phyloP scores from a whole-genome alignment of 371 early-diverging fungal genomes.

The Coemansia sp. region DNA sequence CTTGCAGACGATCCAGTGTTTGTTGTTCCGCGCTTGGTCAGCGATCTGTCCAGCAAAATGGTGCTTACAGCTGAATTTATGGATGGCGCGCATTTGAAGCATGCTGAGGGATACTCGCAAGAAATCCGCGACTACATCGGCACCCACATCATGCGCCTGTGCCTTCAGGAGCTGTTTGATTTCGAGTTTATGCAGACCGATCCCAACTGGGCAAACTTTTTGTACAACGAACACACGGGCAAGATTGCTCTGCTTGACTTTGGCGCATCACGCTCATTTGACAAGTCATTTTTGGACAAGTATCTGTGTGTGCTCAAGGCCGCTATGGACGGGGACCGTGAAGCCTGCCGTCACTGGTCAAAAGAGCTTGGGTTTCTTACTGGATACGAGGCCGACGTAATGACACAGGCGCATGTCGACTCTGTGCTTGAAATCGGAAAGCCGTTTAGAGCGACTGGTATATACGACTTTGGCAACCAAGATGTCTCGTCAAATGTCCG shows the following conservation, averaged over 20 bases:
- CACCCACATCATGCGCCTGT: conserved; percentile 68
- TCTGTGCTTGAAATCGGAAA: conserved; percentile 84
- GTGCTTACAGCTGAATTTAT: conserved; percentile 83
- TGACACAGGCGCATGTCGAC: conserved; percentile 87
- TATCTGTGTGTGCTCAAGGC: conserved; percentile 78
- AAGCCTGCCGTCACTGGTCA: conserved; percentile 73
- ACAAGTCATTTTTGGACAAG: conserved; percentile 65
- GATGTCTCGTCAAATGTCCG: conserved; percentile 80
- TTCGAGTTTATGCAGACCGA: conserved; percentile 98
- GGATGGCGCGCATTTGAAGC: conserved; percentile 70
- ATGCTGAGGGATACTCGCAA: conserved; percentile 64
- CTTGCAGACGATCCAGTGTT: conserved; percentile 64
- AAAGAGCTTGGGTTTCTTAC: conserved; percentile 86
- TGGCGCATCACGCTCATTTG: conserved; percentile 88
- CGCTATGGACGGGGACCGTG: conserved; percentile 73
- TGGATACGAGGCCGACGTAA: conserved; percentile 83
- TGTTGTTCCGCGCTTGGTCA: conserved; percentile 72
- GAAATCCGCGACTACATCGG: conserved; percentile 66
- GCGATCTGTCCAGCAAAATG: conserved; percentile 66
- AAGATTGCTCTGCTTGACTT: conserved; percentile 89
- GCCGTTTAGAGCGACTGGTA: conserved; percentile 71
- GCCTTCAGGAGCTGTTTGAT: conserved; percentile 85
- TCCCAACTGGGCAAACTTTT: conserved; percentile 97
- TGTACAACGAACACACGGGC: conserved; percentile 68
- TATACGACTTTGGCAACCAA: conserved; percentile 78